Evolutionary conservation across 306 rosid species (phyloP), one percentile per base, ranked within the genome.

Genomic region (Oemleria cerasiformis): DNA sequence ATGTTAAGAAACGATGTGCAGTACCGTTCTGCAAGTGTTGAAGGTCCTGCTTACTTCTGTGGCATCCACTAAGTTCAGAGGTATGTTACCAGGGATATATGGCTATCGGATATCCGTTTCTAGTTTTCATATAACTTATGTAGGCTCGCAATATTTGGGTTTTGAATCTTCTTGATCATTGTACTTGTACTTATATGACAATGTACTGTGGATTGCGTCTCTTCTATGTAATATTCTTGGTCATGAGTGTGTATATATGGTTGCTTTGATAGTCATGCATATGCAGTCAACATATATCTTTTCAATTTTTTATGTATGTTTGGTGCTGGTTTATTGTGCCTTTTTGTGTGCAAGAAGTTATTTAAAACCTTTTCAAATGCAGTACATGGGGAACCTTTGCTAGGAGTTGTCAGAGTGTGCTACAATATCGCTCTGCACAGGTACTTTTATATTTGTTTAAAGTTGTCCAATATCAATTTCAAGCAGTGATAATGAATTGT

Each of bases 1-100:
- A 83, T 65, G 76, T 50, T 75, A 59, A 49, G 70, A 73, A 73
- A 67, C 63, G 25, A 82, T 68, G 34, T 85, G 92, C 96, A 95
- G 99, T 79, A 92, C 99, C 25, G 80, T 90, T 84, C 86, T 95
- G 80, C 99, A 95, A 88, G 99, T 95, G 87, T 81, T 95, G 88
- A 95, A 95, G 87, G 99, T 92, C 75, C 97, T 95, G 73, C 97
- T 95, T 78, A 95, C 97, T 59, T 96, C 97, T 8, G 99, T 92
- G 80, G 96, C 99, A 69, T 95, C 99, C 74, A 61, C 96, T 61
- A 95, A 90, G 85, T 95, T 95, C 78, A 85, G 99, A 92, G 97
- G 99, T 95, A 85, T 16, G 81, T 41, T 73, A 40, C 61, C 71
- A 10, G 67, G 73, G 67, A 60, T 21, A 5, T 44, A 43, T 50